phyloP scores from a whole-genome alignment of 306 rosid genomes.

The Alnus rubra region DNA sequence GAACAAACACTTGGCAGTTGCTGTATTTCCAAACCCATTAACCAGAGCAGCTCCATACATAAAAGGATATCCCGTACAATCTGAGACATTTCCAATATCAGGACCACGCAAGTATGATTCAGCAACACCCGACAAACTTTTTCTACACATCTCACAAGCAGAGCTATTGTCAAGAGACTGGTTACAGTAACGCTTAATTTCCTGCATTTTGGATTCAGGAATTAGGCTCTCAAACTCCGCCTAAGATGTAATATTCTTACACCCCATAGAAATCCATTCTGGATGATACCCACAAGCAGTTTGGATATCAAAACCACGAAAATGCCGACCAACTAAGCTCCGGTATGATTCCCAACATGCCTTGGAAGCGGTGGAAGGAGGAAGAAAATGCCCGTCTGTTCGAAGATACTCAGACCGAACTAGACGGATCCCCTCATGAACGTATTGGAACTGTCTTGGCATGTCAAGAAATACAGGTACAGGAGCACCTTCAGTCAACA shows the following conservation, averaged over 20 bases:
- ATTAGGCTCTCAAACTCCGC: slow-evolving; percentile 22
- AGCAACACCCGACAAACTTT: slow-evolving; percentile 5
- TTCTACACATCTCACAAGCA: slow-evolving; percentile 20
- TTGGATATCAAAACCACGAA: slow-evolving; percentile 13
- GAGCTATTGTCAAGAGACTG: slow-evolving; percentile 14
- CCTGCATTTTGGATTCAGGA: slow-evolving; percentile 6
- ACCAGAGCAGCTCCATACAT: slow-evolving; percentile 34
- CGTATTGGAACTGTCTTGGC: slow-evolving; percentile 16
- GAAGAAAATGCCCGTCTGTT: slow-evolving; percentile 7
- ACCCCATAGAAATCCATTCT: slow-evolving; percentile 27
- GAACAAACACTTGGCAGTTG: slow-evolving; percentile 33
- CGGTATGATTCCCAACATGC: slow-evolving; percentile 25
- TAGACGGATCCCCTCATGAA: slow-evolving; percentile 22
- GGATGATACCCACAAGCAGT: slow-evolving; percentile 12
- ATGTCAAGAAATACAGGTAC: background rate
- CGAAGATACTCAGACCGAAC: slow-evolving; percentile 29
- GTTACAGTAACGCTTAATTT: slow-evolving; percentile 20
- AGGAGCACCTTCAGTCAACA: background rate
- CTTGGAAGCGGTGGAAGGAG: slow-evolving; percentile 5
- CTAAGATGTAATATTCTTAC: slow-evolving; percentile 8
- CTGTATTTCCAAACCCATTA: slow-evolving; percentile 29
- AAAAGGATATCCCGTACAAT: slow-evolving; percentile 24
- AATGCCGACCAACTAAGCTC: background rate
- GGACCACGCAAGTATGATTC: background rate
- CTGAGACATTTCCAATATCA: background rate